Evolutionary conservation across 345 rosid species (phyloP), one percentile per base, ranked within the genome.

Genomic region (Noccaea bulbosa): DNA sequence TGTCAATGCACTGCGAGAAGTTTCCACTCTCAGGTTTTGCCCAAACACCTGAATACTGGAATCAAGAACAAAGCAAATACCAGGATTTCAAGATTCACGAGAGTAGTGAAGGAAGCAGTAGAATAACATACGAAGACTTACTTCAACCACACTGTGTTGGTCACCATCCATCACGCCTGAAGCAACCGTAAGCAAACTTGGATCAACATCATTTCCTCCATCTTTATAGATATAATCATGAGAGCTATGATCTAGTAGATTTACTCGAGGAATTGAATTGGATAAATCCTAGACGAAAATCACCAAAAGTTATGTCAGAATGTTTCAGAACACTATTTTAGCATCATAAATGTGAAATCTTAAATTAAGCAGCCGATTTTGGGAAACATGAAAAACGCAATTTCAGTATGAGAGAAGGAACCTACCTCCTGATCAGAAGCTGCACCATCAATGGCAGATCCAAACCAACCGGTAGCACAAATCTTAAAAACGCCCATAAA

Each of bases 381-480:
- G 30, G 30, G 30, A 27, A 27, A 27, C 30, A 27, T 27, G 30
- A 27, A 10, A 45, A 7, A 14, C 22, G 7, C 22, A 46, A 7
- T 15, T 14, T 15, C 57, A 30, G 37, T 54, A 20, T 53, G 17
- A 16, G 43, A 46, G 67, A 34, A 33, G 22, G 45, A 55, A 27
- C 30, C 30, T 27, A 72, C 96, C 96, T 80, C 96, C 96, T 80
- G 86, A 65, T 75, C 39, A 6, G 80, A 81, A 49, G 85, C 65
- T 10, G 85, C 80, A 27, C 75, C 81, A 51, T 93, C 97, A 53
- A 89, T 84, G 63, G 86, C 80, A 68, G 97, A 89, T 83, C 97
- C 91, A 75, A 94, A 82, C 97, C 94, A 89, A 7, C 97, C 97
- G 74, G 80, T 79, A 22, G 89, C 90, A 78, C 96, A 89, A 76